Conservation (phyloP, 345 rosid species). For the Geranium rotundifolium region DNA sequence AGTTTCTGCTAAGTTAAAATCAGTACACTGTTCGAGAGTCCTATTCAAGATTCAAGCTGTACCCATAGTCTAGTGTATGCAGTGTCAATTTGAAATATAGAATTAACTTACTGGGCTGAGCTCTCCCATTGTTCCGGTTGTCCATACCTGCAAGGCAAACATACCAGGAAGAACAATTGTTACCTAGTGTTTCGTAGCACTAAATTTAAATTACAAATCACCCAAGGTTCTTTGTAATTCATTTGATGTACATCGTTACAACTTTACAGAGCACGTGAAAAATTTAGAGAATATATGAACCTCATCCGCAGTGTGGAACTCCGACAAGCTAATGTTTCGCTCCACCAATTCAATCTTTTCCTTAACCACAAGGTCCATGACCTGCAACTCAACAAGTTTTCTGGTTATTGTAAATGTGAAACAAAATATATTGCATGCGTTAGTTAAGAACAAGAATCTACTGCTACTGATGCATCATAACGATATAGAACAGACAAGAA, state of each 20-base stretch:
- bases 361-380: conserved; percentile 69
- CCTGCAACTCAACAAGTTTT: conserved; percentile 25
- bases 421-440: neutral
- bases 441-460: neutral
- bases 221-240: neutral
- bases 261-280: neutral
- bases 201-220: neutral
- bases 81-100: neutral
- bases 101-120: conserved; percentile 49
- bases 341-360: conserved; percentile 54
- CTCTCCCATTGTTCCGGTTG: conserved; percentile 95
- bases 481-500: neutral
- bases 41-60: neutral
- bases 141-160: conserved; percentile 50
- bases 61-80: neutral
- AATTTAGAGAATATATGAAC: conserved; percentile 17
- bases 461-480: neutral
- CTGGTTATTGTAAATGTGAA: neutral
- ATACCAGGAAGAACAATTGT: neutral
- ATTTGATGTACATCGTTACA: neutral
- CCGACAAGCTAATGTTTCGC: conserved; percentile 66
- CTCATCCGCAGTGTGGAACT: conserved; percentile 89
- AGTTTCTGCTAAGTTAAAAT: too few relatives aligned
- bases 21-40: too few relatives aligned
- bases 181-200: neutral